Conservation (phyloP, 306 rosid genomes). For the Boehmeria nivea region DNA sequence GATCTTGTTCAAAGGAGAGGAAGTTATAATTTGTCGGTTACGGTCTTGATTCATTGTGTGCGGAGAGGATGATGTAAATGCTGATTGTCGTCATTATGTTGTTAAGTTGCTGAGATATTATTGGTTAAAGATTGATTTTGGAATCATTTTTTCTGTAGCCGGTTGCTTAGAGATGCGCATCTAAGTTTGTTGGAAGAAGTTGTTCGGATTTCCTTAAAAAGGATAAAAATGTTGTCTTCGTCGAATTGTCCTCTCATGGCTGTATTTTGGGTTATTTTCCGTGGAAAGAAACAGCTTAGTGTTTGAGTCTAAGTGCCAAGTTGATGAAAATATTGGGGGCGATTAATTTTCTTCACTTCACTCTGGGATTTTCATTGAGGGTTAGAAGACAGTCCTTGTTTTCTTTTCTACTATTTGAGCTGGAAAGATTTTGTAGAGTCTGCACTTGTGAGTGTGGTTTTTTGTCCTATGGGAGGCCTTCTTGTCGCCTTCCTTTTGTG, state of each 20-base stretch:
- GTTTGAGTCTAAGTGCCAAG: not conserved
- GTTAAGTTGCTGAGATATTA: not conserved
- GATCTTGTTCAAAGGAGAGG: not conserved
- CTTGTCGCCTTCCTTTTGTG: no score
- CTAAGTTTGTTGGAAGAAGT: no score
- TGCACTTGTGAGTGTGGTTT: not conserved
- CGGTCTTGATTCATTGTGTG: not conserved
- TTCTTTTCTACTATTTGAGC: not conserved
- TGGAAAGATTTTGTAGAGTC: not conserved
- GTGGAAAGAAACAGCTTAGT: not conserved
- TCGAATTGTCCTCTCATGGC: not conserved
- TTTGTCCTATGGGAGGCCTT: no score
- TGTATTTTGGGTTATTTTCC: not conserved
- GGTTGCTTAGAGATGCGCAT: no score
- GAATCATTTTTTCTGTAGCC: no score
- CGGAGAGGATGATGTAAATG: not conserved
- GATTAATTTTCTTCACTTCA: no score
- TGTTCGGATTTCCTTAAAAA: no score
- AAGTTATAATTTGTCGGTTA: not conserved
- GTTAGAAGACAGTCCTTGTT: not conserved
- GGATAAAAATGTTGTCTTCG: not conserved
- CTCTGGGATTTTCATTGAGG: no score
- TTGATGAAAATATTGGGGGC: not conserved
- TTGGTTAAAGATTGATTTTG: not conserved
- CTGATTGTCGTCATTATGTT: not conserved